Evolutionary conservation across 2,329 filamentous ascomycete species (phyloP).

Genomic region (Ophiostoma perfectum): DNA sequence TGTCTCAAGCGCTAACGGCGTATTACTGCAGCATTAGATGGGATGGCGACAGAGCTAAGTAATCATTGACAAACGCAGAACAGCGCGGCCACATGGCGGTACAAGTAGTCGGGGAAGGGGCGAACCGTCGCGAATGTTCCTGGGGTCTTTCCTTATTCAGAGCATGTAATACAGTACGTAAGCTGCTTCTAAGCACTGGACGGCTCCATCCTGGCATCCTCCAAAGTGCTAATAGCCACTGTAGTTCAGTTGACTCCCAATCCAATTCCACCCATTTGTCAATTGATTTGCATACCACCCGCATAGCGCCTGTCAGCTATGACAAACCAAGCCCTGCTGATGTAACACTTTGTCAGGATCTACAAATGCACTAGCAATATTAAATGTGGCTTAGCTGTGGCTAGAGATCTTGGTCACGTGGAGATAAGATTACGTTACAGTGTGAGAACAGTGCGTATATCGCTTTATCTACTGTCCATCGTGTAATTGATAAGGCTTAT

Average conservation of each 20-base stretch:
- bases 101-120: conserved; percentile 15
- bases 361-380: background rate
- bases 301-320: conserved; percentile 23
- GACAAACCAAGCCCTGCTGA: conserved; percentile 24
- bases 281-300: background rate
- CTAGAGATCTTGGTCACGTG: background rate
- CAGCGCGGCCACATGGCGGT: background rate
- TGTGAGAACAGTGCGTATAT: background rate
- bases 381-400: background rate
- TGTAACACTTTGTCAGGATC: conserved; percentile 23
- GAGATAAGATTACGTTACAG: background rate
- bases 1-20: background rate
- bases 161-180: background rate
- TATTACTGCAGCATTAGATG: background rate
- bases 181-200: conserved; percentile 7
- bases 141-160: background rate
- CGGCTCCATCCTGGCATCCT: too few species aligned
- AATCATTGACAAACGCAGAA: background rate
- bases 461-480: background rate
- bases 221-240: too few species aligned
- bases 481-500: background rate
- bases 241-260: background rate
- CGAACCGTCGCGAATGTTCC: conserved; percentile 19
- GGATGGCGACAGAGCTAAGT: conserved; percentile 7
- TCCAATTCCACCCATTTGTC: background rate